Conservation (phyloP, 176 grass and related monocot genomes). For the Zizania latifolia region DNA sequence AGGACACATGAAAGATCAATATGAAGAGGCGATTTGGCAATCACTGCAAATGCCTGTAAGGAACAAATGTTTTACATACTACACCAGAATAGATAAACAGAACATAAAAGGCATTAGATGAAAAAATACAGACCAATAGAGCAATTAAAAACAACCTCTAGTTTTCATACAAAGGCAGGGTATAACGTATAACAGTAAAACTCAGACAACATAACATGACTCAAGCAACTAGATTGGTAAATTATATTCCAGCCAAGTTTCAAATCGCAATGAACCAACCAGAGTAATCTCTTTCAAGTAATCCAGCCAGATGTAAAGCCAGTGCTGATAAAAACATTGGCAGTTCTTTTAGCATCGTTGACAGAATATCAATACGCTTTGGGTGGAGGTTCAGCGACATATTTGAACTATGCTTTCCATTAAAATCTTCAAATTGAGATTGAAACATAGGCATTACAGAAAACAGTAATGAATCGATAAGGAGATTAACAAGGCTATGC, state of each 20-base stretch:
- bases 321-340: not conserved
- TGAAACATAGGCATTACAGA: not conserved
- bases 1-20: constrained; percentile 76
- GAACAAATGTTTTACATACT: not conserved
- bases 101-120: not conserved
- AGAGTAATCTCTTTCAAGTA: not conserved
- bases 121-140: not conserved
- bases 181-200: not conserved
- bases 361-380: not conserved
- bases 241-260: not conserved
- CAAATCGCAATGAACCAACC: not conserved
- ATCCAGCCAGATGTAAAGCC: not conserved
- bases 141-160: not conserved
- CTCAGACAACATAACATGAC: not conserved
- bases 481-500: not conserved
- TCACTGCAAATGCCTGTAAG: constrained; percentile 81
- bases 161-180: not conserved
- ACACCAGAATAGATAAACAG: not conserved
- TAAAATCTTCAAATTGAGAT: not conserved
- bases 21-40: constrained; percentile 70
- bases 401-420: not conserved
- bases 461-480: not conserved
- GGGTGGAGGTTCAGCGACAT: not conserved
- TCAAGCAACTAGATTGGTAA: not conserved
- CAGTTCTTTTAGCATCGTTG: not conserved